Evolutionary conservation across 169 alveolate species (phyloP).

Genomic region (Cryptosporidium sp.): DNA sequence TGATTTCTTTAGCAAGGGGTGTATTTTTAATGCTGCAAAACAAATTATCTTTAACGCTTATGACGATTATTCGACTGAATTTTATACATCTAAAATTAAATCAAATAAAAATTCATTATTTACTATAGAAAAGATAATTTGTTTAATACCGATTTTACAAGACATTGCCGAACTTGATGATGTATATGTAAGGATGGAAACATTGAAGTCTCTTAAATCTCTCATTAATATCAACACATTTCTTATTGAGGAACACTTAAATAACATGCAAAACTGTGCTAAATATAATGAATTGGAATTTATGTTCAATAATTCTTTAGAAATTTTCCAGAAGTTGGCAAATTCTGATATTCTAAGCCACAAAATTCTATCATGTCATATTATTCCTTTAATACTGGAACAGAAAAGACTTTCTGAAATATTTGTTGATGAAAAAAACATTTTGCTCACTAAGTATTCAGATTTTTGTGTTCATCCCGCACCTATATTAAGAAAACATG

Average conservation of each 20-base stretch:
- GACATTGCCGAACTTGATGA: constrained; percentile 73
- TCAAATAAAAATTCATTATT: background rate
- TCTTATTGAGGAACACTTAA: constrained; percentile 21
- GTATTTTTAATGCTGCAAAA: background rate
- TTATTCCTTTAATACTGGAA: constrained; percentile 36
- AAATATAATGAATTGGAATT: background rate
- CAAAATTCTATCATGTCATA: constrained; percentile 52
- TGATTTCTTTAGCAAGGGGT: constrained; percentile 6
- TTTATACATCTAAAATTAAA: background rate
- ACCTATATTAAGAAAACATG: constrained; percentile 65
- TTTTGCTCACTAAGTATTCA: constrained; percentile 16
- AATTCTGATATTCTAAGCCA: constrained; percentile 53
- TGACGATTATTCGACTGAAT: background rate
- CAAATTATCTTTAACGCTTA: background rate
- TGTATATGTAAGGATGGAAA: constrained; percentile 53
- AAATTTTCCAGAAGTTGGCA: constrained; percentile 35
- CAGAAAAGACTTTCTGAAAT: constrained; percentile 36
- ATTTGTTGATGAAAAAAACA: constrained; percentile 45
- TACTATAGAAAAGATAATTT: constrained; percentile 9
- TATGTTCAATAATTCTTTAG: constrained; percentile 23
- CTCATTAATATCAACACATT: constrained; percentile 43
- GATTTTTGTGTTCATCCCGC: constrained; percentile 64
- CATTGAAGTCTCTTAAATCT: constrained; percentile 43
- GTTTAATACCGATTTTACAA: constrained; percentile 50
- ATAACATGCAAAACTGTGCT: background rate